These are phyloP conservation scores for Calonectria ilicicola DNA, from an alignment of 2,329 filamentous ascomycete genomes.

Conservation along the genomic window DNA sequence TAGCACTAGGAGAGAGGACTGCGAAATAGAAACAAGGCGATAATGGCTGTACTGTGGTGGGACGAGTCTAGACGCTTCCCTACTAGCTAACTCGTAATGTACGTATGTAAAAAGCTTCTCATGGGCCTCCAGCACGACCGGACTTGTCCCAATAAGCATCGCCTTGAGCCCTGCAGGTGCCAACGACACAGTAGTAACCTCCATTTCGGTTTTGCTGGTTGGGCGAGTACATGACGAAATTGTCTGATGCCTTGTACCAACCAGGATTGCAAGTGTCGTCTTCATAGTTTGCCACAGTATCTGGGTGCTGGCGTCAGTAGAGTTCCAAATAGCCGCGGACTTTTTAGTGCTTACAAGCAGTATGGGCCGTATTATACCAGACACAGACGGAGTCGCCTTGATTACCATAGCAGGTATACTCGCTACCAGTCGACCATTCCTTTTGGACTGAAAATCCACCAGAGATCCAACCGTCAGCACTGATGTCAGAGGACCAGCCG, in stretches of 20 bases:
- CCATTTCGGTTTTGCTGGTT: slow-evolving; percentile 9
- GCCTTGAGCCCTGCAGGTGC: slow-evolving; percentile 9
- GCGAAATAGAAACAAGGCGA: too few species aligned
- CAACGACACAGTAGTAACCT: slow-evolving; percentile 19
- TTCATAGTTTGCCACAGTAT: background rate
- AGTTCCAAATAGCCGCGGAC: background rate
- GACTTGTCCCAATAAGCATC: slow-evolving; percentile 17
- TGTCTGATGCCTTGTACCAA: background rate
- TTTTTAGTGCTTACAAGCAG: slow-evolving; percentile 1
- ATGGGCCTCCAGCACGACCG: slow-evolving; percentile 16
- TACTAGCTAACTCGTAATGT: too few species aligned
- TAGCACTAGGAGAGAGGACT: too few species aligned
- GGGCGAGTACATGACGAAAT: slow-evolving; percentile 9
- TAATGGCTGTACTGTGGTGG: too few species aligned
- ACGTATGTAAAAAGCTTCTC: too few species aligned
- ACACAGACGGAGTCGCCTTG: slow-evolving; percentile 9
- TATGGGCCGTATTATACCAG: slow-evolving; percentile 19
- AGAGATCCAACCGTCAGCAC: background rate
- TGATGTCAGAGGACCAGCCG: background rate
- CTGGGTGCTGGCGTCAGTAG: background rate
- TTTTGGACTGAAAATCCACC: slow-evolving; percentile 7
- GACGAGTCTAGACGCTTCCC: too few species aligned
- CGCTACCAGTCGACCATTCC: slow-evolving; percentile 6
- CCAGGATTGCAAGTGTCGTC: background rate
- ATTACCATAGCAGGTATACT: slow-evolving; percentile 2